Conservation (phyloP, 164 flowering plant species). For the Nelumbo lutea region DNA sequence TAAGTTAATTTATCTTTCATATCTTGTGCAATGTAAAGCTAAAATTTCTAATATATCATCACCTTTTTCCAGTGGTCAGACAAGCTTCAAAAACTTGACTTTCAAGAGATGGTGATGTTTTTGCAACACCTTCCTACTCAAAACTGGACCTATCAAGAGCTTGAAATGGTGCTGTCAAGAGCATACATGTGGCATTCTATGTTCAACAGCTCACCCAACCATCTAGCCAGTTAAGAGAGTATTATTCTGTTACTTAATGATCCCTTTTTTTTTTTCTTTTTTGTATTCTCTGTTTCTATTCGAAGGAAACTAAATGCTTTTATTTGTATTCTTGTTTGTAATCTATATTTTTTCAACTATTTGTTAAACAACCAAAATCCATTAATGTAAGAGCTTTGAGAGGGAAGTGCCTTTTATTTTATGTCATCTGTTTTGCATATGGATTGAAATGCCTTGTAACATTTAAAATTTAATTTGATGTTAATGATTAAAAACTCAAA, state of each 20-base stretch:
- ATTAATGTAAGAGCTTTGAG: slow-evolving; percentile 1
- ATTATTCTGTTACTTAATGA: neutral
- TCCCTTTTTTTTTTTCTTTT: neutral
- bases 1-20: too few species aligned
- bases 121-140: slow-evolving; percentile 93
- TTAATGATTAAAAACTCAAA: too few species aligned
- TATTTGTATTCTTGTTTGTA: slow-evolving; percentile 21
- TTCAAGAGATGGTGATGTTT: slow-evolving; percentile 98
- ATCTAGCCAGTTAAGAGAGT: slow-evolving; percentile 47
- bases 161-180: slow-evolving; percentile 93
- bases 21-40: too few species aligned
- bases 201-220: slow-evolving; percentile 91
- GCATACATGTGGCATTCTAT: slow-evolving; percentile 97
- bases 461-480: too few species aligned
- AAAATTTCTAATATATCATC: too few species aligned
- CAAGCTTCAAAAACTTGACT: slow-evolving; percentile 83
- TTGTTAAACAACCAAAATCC: neutral
- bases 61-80: slow-evolving; percentile 79
- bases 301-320: slow-evolving; percentile 4
- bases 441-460: too few species aligned
- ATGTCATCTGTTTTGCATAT: too few species aligned
- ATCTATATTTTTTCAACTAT: slow-evolving; percentile 1
- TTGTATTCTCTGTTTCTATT: neutral
- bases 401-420: neutral
- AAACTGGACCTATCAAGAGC: slow-evolving; percentile 77